phyloP scores from a whole-genome alignment of 2,329 filamentous ascomycete genomes.

The Clarireedia hainanense region DNA sequence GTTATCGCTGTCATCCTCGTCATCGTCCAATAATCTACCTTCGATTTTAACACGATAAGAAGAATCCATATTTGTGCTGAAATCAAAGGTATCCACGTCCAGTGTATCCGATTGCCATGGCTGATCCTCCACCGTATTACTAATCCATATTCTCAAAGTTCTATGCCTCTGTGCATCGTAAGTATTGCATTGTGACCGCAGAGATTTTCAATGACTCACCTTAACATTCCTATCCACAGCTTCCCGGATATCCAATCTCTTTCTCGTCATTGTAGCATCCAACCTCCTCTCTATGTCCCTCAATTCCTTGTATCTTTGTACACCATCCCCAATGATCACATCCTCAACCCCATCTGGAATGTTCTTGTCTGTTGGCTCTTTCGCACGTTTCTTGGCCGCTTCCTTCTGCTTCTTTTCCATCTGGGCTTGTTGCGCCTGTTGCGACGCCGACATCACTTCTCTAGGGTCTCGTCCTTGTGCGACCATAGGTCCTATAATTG shows the following conservation, averaged over 20 bases:
- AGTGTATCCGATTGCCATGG: slow-evolving; percentile 73
- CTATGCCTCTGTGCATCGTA: slow-evolving; percentile 53
- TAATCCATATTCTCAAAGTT: slow-evolving; percentile 88
- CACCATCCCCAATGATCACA: slow-evolving; percentile 72
- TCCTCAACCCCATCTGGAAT: slow-evolving; percentile 86
- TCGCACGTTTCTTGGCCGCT: slow-evolving; percentile 69
- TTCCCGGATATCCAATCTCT: slow-evolving; percentile 85
- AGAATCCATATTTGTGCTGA: slow-evolving; percentile 67
- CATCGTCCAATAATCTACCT: slow-evolving; percentile 70
- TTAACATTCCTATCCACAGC: slow-evolving; percentile 67
- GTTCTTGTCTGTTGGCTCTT: slow-evolving; percentile 90
- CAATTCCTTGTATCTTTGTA: slow-evolving; percentile 72
- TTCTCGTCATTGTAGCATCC: slow-evolving; percentile 90
- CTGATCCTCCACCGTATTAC: slow-evolving; percentile 90
- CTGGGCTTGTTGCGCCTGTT: slow-evolving; percentile 18
- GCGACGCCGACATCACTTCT: background rate
- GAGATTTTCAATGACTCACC: slow-evolving; percentile 34
- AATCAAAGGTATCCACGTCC: slow-evolving; percentile 72
- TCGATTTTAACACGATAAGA: slow-evolving; percentile 90
- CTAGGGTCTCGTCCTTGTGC: slow-evolving; percentile 3
- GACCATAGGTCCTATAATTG: slow-evolving; percentile 32
- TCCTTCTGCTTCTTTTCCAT: slow-evolving; percentile 43
- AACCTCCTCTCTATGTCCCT: slow-evolving; percentile 81
- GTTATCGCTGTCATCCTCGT: slow-evolving; percentile 43
- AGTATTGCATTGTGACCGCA: slow-evolving; percentile 4